Conservation (phyloP, 129 eudicot species). For the Arctium lappa region DNA sequence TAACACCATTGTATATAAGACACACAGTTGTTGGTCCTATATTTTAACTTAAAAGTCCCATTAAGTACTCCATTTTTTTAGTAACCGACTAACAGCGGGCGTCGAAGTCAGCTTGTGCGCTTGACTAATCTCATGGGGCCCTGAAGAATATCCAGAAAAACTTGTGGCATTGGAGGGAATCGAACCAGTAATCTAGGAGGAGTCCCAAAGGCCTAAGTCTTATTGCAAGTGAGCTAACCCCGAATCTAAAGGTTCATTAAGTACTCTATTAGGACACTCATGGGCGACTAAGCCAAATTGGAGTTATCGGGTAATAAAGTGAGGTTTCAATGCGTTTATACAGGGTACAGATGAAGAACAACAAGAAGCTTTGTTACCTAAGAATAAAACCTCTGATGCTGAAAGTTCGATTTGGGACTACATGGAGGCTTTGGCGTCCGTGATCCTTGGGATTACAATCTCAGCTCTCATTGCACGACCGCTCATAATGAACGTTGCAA, state of each 20-base stretch:
- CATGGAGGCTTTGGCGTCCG: constrained; percentile 36
- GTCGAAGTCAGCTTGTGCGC: not conserved
- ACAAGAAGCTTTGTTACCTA: constrained; percentile 38
- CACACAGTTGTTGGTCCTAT: not conserved
- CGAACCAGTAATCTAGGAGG: too few relatives aligned
- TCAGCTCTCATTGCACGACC: constrained; percentile 43
- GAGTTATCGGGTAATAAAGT: not conserved
- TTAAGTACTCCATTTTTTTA: not conserved
- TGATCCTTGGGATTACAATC: constrained; percentile 42
- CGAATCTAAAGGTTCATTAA: not conserved
- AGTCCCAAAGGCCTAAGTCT: not conserved
- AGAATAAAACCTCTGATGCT: not conserved
- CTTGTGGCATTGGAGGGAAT: not conserved
- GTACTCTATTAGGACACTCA: not conserved
- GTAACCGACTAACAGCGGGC: not conserved
- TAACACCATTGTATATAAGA: not conserved
- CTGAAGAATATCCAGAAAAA: not conserved
- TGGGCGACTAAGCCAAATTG: not conserved
- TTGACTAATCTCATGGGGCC: not conserved
- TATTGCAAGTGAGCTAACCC: not conserved
- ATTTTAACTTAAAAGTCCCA: not conserved
- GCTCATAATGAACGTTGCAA: constrained; percentile 40
- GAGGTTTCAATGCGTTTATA: constrained; percentile 1
- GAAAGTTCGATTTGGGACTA: constrained; percentile 28
- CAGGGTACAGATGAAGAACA: constrained; percentile 40